These are phyloP conservation scores for Gonapodya sp. DNA, from an alignment of 192 early-diverging fungal species.

Conservation along the genomic window DNA sequence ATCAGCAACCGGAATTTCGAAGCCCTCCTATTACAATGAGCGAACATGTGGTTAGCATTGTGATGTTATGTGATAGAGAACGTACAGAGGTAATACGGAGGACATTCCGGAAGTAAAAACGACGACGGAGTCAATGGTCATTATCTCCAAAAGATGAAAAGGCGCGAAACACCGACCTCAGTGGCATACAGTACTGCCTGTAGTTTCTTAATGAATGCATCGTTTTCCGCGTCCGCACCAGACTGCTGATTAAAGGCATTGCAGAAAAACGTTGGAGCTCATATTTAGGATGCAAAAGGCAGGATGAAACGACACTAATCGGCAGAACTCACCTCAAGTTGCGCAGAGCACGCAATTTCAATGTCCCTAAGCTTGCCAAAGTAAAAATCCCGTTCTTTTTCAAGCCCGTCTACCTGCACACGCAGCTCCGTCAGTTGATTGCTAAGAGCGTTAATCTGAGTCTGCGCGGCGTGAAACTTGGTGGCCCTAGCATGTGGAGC, in stretches of 20 bases:
- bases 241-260: no score
- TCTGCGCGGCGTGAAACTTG: conserved; percentile 16
- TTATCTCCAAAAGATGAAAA: no score
- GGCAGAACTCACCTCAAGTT: neutral
- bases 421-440: conserved; percentile 53
- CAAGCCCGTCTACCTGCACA: conserved; percentile 77
- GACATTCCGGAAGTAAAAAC: neutral
- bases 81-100: no score
- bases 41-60: neutral
- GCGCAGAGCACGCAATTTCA: conserved; percentile 44
- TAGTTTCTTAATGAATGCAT: neutral
- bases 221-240: neutral
- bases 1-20: neutral
- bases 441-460: conserved; percentile 16
- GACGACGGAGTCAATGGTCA: neutral
- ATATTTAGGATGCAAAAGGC: neutral
- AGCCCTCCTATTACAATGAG: neutral
- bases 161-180: neutral
- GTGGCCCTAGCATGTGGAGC: neutral
- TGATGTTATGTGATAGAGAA: no score
- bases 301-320: neutral
- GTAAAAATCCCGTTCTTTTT: conserved; percentile 98
- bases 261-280: no score
- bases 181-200: neutral
- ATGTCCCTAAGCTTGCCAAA: conserved; percentile 90